Conservation (phyloP, 768 basidiomycete genomes). For the Clitopilus passeckerianus region DNA sequence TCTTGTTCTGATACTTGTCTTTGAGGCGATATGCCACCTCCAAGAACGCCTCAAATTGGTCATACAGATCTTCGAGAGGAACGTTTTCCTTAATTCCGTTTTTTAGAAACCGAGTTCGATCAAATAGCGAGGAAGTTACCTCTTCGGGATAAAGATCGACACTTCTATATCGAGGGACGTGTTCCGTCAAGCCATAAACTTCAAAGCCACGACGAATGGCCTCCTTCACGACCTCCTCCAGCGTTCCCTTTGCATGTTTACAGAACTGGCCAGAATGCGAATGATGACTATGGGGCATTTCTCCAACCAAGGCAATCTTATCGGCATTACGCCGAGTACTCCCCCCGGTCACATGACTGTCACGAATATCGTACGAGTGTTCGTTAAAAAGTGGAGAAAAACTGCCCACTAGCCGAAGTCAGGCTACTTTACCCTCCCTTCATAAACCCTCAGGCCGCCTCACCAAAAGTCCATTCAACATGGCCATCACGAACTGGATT, state of each 20-base stretch:
- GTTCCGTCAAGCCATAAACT: conserved; percentile 87
- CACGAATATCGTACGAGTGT: conserved; percentile 9
- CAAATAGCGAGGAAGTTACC: conserved; percentile 36
- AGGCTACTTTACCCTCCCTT: conserved; percentile 8
- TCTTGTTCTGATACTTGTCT: conserved; percentile 49
- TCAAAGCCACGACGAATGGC: conserved; percentile 78
- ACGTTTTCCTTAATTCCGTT: conserved; percentile 43
- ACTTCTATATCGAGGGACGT: conserved; percentile 81
- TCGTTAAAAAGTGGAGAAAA: background rate
- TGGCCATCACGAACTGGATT: conserved; percentile 60
- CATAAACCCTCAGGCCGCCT: background rate
- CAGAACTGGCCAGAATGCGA: conserved; percentile 95
- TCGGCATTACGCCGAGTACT: background rate
- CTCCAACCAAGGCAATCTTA: background rate
- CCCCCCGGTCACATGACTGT: conserved; percentile 6
- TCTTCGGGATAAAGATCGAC: conserved; percentile 95
- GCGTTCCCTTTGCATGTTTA: conserved; percentile 75
- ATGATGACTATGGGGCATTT: conserved; percentile 70
- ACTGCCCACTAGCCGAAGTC: background rate
- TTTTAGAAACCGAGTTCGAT: conserved; percentile 8
- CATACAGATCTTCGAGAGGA: conserved; percentile 41
- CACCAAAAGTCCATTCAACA: conserved; percentile 14
- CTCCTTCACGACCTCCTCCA: conserved; percentile 78
- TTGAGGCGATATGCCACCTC: conserved; percentile 78
- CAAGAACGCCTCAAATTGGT: conserved; percentile 72